Conservation (phyloP, 2,329 filamentous ascomycete species). For the Chaetomium sp. region DNA sequence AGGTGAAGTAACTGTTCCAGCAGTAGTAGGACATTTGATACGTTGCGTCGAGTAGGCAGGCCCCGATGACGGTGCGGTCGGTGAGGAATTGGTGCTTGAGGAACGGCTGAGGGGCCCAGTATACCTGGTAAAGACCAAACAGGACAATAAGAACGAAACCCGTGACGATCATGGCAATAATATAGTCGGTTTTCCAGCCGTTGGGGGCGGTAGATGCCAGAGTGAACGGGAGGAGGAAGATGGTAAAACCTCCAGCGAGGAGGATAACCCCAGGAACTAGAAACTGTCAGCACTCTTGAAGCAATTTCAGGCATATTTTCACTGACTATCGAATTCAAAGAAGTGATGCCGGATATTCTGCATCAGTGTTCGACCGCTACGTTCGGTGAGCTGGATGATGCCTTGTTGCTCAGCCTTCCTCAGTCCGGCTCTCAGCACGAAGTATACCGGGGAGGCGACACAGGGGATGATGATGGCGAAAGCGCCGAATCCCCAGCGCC, state of each 20-base stretch:
- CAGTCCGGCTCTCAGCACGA: neutral
- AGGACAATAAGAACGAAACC: neutral
- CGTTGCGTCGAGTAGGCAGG: conserved; percentile 48
- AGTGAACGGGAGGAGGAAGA: neutral
- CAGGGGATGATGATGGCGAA: neutral
- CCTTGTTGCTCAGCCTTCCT: neutral
- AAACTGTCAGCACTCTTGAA: neutral
- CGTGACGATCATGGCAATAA: neutral
- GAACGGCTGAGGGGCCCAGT: neutral
- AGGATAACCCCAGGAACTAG: neutral
- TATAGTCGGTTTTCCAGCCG: neutral
- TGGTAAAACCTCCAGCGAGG: neutral
- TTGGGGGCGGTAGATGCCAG: neutral
- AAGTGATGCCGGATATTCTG: neutral
- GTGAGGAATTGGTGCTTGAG: conserved; percentile 39
- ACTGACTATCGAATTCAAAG: neutral
- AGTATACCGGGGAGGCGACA: neutral
- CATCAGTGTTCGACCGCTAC: neutral
- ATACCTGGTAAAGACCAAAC: neutral
- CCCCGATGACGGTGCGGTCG: conserved; percentile 57
- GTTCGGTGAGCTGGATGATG: neutral
- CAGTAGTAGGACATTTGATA: conserved; percentile 55
- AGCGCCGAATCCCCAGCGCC: neutral
- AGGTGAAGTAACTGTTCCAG: conserved; percentile 58
- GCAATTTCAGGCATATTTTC: neutral